Base-by-base conservation (phyloP, 1,284 basidiomycete species). In the Cryptococcus jaspeensis region DNA sequence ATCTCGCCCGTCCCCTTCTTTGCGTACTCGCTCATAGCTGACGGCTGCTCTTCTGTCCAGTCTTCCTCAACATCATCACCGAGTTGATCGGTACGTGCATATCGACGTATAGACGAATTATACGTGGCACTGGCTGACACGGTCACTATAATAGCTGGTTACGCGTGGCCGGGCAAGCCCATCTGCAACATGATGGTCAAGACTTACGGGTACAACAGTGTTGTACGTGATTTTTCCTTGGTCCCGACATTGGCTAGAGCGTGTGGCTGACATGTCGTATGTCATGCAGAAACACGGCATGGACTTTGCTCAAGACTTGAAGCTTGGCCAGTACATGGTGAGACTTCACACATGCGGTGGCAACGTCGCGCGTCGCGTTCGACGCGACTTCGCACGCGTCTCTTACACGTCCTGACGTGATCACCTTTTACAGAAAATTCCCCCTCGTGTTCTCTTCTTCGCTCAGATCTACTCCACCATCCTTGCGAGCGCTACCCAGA, bases 131-230 rank as follows among this genome's bases (percentile, higher is more conserved):
- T 80, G 66, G 83, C 85, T 12, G 85, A 86, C 67, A 74, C 20
- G n/a, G n/a, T n/a, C 28, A 32, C 5, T 9, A 5, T 32, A 4
- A 81, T 85, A 48, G 79, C 83, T 47, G 84, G 83, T n/a, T 84
- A 83, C 67, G 75, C 78, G 35, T 78, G 83, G 45, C 82, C 83
- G 18, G 84, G 84, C n/a, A 80, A 80, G 20, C 83, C 84, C 2
- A 70, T 84, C 47, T 83, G 83, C 0, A 85, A 85, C 80, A 85
- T 86, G 84, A 79, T 86, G 80, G 84, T 84, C 79, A 84, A 84
- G 76, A 71, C 59, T 6, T 74, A 69, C 40, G 71, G 69, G 18
- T 65, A 65, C 53, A 62, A 64, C 47, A 44, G 35, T 25, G 59
- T 64, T 40, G 37, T 51, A 25, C 39, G 50, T 42, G 22, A 16